Evolutionary conservation across 2,329 filamentous ascomycete species (phyloP).

Genomic region (Tolypocladium tropicale): DNA sequence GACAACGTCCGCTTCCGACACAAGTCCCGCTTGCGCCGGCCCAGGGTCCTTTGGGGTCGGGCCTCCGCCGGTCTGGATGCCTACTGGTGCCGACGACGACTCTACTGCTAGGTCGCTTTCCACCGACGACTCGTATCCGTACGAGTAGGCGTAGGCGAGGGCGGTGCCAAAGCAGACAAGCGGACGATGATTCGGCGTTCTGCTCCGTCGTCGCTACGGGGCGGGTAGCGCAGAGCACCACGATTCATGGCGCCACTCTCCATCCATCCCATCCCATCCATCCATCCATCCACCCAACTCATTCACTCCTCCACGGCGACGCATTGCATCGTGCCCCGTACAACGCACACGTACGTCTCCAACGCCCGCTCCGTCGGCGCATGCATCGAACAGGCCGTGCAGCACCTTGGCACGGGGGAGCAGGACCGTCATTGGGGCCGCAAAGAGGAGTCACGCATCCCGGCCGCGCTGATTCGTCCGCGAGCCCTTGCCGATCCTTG

Average conservation of each 20-base stretch:
- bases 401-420: not conserved
- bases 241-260: not conserved
- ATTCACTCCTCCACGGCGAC: no score
- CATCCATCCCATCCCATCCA: no score
- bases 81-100: no score
- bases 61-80: not conserved
- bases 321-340: no score
- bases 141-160: not conserved
- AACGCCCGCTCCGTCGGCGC: not conserved
- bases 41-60: not conserved
- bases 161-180: not conserved
- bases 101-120: no score
- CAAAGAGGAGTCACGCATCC: not conserved
- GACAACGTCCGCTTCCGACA: not conserved
- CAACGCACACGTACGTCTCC: no score
- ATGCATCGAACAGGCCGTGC: not conserved
- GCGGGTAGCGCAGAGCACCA: not conserved
- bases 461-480: not conserved
- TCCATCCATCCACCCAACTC: no score
- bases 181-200: no score
- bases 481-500: not conserved
- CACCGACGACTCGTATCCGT: no score
- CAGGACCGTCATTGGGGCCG: not conserved
- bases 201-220: no score
- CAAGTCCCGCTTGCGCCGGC: not conserved